These are phyloP conservation scores for Claviceps cyperi DNA, from an alignment of 2,329 filamentous ascomycete species.

Conservation along the genomic window DNA sequence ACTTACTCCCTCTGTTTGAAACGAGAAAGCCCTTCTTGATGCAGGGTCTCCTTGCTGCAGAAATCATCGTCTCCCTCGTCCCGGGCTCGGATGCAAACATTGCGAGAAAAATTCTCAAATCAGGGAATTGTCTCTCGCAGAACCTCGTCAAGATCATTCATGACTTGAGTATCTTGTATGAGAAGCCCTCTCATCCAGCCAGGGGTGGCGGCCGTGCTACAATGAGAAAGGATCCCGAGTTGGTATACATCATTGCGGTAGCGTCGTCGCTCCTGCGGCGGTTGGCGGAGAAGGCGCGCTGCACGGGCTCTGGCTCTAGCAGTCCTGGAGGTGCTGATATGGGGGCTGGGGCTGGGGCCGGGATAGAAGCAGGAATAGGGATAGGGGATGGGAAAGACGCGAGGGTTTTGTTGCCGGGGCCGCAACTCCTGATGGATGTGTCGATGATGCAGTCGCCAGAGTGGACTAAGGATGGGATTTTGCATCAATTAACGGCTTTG, in stretches of 20 bases:
- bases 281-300: slow-evolving; percentile 52
- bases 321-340: slow-evolving; percentile 11
- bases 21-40: slow-evolving; percentile 77
- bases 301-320: slow-evolving; percentile 31
- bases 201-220: slow-evolving; percentile 19
- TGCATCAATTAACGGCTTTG: slow-evolving; percentile 53
- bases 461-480: slow-evolving; percentile 48
- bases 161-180: slow-evolving; percentile 51
- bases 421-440: slow-evolving; percentile 52
- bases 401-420: slow-evolving; percentile 41
- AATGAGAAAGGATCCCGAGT: slow-evolving; percentile 31
- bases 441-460: slow-evolving; percentile 49
- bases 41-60: slow-evolving; percentile 80
- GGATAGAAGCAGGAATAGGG: too few species aligned
- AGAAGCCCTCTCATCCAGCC: slow-evolving; percentile 15
- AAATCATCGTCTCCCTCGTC: slow-evolving; percentile 67
- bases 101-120: slow-evolving; percentile 67
- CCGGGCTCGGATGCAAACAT: slow-evolving; percentile 58
- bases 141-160: slow-evolving; percentile 65
- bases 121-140: slow-evolving; percentile 69
- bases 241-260: slow-evolving; percentile 51
- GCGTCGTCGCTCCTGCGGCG: slow-evolving; percentile 54
- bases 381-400: slow-evolving; percentile 35
- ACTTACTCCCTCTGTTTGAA: slow-evolving; percentile 56
- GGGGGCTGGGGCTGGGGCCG: too few species aligned